These are phyloP conservation scores for Talaromyces sp. DNA, from an alignment of 2,329 filamentous ascomycete species.

Conservation along the genomic window DNA sequence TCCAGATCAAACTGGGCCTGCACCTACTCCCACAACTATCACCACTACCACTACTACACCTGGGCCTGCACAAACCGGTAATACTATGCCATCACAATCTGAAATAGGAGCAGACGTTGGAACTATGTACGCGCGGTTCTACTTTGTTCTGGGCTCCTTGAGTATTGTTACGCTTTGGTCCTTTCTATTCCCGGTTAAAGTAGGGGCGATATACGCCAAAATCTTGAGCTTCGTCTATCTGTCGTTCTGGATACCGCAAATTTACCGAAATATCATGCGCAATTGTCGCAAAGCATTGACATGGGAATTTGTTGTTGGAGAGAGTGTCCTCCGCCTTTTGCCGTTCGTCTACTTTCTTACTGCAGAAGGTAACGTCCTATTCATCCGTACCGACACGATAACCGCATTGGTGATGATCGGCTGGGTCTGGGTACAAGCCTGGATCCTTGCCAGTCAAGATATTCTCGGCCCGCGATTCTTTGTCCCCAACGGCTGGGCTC, in stretches of 20 bases:
- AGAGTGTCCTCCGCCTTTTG: conserved; percentile 71
- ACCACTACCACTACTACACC: conserved; percentile 21
- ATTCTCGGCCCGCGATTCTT: conserved; percentile 86
- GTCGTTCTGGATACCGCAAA: conserved; percentile 90
- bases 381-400: conserved; percentile 64
- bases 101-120: conserved; percentile 50
- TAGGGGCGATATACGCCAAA: conserved; percentile 58
- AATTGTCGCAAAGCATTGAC: conserved; percentile 89
- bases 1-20: conserved; percentile 55
- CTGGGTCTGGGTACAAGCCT: conserved; percentile 87
- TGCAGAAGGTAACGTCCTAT: conserved; percentile 73
- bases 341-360: conserved; percentile 86
- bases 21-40: conserved; percentile 34
- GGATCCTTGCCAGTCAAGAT: conserved; percentile 75
- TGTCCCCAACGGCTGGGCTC: conserved; percentile 65
- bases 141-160: conserved; percentile 56
- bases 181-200: conserved; percentile 52
- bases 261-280: conserved; percentile 81
- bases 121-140: conserved; percentile 60
- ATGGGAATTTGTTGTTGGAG: conserved; percentile 85
- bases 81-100: conserved; percentile 32
- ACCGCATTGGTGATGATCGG: conserved; percentile 63
- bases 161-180: conserved; percentile 61
- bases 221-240: conserved; percentile 70
- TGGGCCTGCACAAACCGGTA: background rate